Evolutionary conservation across 1,284 basidiomycete species (phyloP), one percentile per base, ranked within the genome.

Genomic region (Leccinum pachyderme): DNA sequence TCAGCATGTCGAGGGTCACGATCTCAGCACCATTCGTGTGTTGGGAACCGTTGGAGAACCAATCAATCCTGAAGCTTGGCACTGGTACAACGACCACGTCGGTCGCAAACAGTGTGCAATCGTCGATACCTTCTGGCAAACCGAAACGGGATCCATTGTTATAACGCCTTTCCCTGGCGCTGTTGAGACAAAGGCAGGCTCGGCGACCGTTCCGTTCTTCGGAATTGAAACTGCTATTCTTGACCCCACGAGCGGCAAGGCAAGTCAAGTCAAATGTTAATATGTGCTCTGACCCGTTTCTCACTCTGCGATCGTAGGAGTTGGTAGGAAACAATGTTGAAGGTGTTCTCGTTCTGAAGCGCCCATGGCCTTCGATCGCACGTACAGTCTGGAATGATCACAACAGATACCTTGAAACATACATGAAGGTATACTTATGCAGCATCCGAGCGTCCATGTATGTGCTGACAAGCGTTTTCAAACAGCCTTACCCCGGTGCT

Each of bases 61-160:
- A 6, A 98, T 99, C 80, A 98, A 98, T 77, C 95, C 96, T 28
- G 96, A 98, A 73, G 97, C 96, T 4, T 98, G 97, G 96, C 84
- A 95, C 69, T 98, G 96, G 96, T 98, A 96, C 78, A 91, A 93
- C 73, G 93, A 98, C 68, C 85, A 93, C 69, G 95, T 98, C 54
- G 97, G 96, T 29, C 83, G 84, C 66, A 80, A 77, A 61, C 80
- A 98, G 74, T 97, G 94, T 69, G 94, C 96, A 15, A 91, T 99
- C 63, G 95, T 98, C 56, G 96, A 98, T 74, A 95, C 93, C 1
- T 95, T 89, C 77, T 95, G 92, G 87, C 96, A 98, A 83, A 99
- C 96, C 3, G 96, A 99, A 77, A 98, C 95, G 0, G 96, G 95
- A 49, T 94, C 91, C 5, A 96, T 98, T 74, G 87, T 95, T 60